Percentiles rank a stretch among this genome's conserved stretches.
phyloP scores from a whole-genome alignment of 2,329 filamentous ascomycete genomes.

The Xylariaceae sp. region DNA sequence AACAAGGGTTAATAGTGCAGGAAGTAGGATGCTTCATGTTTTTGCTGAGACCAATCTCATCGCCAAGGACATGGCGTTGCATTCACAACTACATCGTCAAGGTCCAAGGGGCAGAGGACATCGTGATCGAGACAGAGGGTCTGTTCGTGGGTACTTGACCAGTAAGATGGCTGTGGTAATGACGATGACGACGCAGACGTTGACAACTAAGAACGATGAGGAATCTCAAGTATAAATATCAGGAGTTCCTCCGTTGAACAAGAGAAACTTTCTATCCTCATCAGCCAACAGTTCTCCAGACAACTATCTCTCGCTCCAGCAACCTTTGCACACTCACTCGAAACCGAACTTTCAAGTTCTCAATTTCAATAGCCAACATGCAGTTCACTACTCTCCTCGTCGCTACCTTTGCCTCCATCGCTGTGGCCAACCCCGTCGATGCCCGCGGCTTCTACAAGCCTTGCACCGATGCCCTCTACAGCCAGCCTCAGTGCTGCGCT shows the following conservation, averaged over 20 bases:
- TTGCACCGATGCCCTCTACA: slow-evolving; percentile 40
- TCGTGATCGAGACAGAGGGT: slow-evolving; percentile 1
- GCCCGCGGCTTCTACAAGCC: slow-evolving; percentile 31
- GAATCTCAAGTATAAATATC: slow-evolving; percentile 23
- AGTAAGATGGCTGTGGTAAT: neutral
- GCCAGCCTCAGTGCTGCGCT: slow-evolving; percentile 53
- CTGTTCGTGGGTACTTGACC: neutral
- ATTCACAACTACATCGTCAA: no score
- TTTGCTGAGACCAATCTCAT: no score
- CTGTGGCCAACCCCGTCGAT: slow-evolving; percentile 22
- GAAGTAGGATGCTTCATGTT: no score
- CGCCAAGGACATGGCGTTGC: no score
- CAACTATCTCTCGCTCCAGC: slow-evolving; percentile 17
- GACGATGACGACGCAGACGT: neutral
- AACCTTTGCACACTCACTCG: slow-evolving; percentile 16
- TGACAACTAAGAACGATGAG: neutral
- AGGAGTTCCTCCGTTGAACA: no score
- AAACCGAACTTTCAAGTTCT: slow-evolving; percentile 15
- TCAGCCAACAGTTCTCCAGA: slow-evolving; percentile 14
- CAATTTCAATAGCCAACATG: slow-evolving; percentile 24
- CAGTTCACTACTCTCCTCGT: slow-evolving; percentile 25
- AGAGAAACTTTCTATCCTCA: slow-evolving; percentile 17
- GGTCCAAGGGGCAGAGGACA: no score
- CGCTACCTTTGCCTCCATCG: slow-evolving; percentile 25
- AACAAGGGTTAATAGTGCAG: no score